phyloP scores from a whole-genome alignment of 2,329 filamentous ascomycete genomes.

The Sphaceloma murrayae region DNA sequence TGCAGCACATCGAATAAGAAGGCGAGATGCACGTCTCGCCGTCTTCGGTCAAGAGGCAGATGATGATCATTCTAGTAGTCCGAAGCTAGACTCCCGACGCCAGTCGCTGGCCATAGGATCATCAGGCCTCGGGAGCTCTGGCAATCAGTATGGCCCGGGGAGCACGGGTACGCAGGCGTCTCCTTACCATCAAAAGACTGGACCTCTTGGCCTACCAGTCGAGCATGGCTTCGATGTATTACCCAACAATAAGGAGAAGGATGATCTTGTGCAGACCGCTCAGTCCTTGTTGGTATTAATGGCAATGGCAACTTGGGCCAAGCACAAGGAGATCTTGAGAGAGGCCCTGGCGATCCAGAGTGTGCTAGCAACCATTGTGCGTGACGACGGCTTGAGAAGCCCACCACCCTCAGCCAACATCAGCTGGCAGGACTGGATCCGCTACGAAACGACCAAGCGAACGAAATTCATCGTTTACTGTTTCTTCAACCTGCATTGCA shows the following conservation, averaged over 20 bases:
- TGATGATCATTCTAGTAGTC: slow-evolving; percentile 21
- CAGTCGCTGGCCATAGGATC: slow-evolving; percentile 7
- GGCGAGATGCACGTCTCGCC: slow-evolving; percentile 39
- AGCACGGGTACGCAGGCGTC: background rate
- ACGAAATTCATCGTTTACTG: slow-evolving; percentile 50
- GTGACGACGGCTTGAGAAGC: slow-evolving; percentile 43
- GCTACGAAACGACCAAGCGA: slow-evolving; percentile 43
- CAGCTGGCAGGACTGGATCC: slow-evolving; percentile 45
- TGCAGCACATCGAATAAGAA: slow-evolving; percentile 42
- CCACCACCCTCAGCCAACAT: slow-evolving; percentile 50
- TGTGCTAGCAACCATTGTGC: slow-evolving; percentile 45
- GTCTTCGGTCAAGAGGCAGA: slow-evolving; percentile 24
- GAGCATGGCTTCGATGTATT: slow-evolving; percentile 16
- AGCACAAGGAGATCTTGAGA: slow-evolving; percentile 47
- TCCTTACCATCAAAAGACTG: slow-evolving; percentile 3
- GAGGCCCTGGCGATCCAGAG: slow-evolving; percentile 50
- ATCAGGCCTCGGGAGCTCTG: background rate
- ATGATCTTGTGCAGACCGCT: slow-evolving; percentile 51
- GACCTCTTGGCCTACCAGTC: slow-evolving; percentile 3
- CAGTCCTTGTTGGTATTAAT: slow-evolving; percentile 55
- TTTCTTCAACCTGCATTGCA: slow-evolving; percentile 51
- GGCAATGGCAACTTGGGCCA: slow-evolving; percentile 51
- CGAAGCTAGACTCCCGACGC: slow-evolving; percentile 1
- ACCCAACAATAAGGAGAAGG: slow-evolving; percentile 15
- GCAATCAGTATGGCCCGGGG: background rate